Evolutionary conservation across 768 basidiomycete species (phyloP), one percentile per base, ranked within the genome.

Genomic region (Cytidiella melzeri): DNA sequence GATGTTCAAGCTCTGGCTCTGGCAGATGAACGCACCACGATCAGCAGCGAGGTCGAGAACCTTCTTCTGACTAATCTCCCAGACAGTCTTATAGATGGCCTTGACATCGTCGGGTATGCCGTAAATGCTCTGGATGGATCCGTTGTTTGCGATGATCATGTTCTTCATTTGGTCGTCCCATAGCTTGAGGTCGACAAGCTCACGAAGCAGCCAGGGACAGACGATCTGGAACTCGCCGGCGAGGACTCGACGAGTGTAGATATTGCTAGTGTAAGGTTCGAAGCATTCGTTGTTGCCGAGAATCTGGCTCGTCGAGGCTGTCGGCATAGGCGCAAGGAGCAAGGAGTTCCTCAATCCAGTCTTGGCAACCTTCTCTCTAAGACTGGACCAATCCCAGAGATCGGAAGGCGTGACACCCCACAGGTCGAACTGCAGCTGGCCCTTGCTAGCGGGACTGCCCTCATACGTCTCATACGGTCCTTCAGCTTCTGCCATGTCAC

Each of bases 161-260:
- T 97, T 94, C 80, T 95, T 96, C 95, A 98, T 98, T 65, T 89
- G 81, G 63, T 99, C 95, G 61, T 97, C 81, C 96, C 96, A 99
- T 5, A 98, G 80, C 27, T 85, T 85, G 48, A 86, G 87, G 57
- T 95, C 90, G 58, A 97, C 95, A 50, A 99, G 87, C 58, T 99
- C 96, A 50, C 92, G 84, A n/a, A 99, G 81, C 45, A 99, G 79
- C 96, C 96, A 98, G 0, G 96, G 96, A 73, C 93, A 96, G 52
- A 97, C 96, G 51, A 99, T 81, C 67, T 97, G 95, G 87, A 99
- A 99, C 73, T 99, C 96, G 45, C 96, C 96, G 25, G 95, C 92
- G n/a, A 99, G 83, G 13, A 98, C 96, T 62, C 95, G 93, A 47
- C 96, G 93, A 43, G 94, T 95, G 68, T 99, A 98, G 64, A 98